Evolutionary conservation across 2,329 filamentous ascomycete species (phyloP).

Genomic region (Colletotrichum sp.): DNA sequence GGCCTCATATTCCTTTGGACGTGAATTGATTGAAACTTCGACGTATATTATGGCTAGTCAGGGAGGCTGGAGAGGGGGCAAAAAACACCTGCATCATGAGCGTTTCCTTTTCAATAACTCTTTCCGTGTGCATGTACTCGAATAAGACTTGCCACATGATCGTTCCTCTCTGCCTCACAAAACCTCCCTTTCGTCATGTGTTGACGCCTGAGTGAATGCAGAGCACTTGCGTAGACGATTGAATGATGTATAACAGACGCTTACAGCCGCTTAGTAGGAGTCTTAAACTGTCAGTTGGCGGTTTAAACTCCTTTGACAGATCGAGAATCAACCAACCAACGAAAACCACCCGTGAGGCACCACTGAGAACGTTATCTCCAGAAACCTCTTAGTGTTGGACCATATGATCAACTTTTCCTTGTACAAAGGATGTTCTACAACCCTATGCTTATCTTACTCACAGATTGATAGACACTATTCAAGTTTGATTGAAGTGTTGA

Average conservation of each 20-base stretch:
- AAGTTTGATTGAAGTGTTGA: not conserved
- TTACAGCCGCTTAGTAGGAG: not conserved
- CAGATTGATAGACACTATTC: not conserved
- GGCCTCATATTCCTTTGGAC: accelerated
- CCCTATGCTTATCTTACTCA: not conserved
- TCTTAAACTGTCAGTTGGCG: not conserved
- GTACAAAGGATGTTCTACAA: accelerated
- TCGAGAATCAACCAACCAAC: not conserved
- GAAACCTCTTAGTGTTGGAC: not conserved
- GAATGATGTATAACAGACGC: too few species aligned
- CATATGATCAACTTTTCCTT: not conserved
- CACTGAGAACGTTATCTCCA: not conserved
- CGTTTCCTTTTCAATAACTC: not conserved
- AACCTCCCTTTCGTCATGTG: not conserved
- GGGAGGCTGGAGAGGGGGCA: too few species aligned
- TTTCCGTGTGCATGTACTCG: not conserved
- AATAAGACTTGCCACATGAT: not conserved
- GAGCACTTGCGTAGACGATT: not conserved
- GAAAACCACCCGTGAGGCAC: not conserved
- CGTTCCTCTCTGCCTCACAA: not conserved
- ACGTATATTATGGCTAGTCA: too few species aligned
- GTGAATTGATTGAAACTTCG: too few species aligned
- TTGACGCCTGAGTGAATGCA: not conserved
- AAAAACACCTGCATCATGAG: too few species aligned
- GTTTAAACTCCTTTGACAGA: not conserved